Evolutionary conservation across 2,329 filamentous ascomycete genomes (phyloP).

Genomic region (Penicillium rolfsii): DNA sequence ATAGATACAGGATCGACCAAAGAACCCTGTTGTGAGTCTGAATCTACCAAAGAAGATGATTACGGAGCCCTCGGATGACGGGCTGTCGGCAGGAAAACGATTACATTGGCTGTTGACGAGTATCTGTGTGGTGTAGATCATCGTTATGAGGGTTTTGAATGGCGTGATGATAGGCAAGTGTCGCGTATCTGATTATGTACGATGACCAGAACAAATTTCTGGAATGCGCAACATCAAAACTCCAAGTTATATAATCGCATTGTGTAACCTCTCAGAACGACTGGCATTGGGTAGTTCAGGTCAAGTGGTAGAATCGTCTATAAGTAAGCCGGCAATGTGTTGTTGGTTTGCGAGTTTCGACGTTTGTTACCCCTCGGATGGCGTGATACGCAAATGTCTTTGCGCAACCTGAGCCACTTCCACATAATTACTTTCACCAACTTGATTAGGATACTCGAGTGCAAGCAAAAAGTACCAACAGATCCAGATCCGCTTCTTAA

Average conservation of each 20-base stretch:
- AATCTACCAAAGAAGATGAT: not conserved
- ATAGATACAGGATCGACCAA: not conserved
- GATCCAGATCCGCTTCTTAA: not conserved
- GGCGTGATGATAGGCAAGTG: slow-evolving; percentile 18
- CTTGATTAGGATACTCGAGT: not conserved
- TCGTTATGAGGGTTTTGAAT: slow-evolving; percentile 16
- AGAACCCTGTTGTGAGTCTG: not conserved
- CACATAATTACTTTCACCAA: not conserved
- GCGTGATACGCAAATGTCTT: slow-evolving; percentile 18
- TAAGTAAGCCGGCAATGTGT: not conserved
- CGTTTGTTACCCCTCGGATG: slow-evolving; percentile 15
- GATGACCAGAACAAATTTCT: not conserved
- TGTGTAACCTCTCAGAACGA: not conserved
- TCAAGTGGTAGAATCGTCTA: not conserved
- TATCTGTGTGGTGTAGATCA: not conserved
- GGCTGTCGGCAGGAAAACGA: slow-evolving; percentile 1
- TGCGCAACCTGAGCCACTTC: slow-evolving; percentile 10
- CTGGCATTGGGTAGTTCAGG: not conserved
- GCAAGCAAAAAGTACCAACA: not conserved
- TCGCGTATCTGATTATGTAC: slow-evolving; percentile 6
- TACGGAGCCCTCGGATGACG: slow-evolving; percentile 1
- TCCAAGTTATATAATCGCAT: not conserved
- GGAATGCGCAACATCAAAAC: not conserved
- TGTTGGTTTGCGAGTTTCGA: not conserved
- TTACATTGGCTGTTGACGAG: slow-evolving; percentile 12